A percentile compares a stretch with the other conserved stretches of the same genome.
These are phyloP conservation scores for Kodamaea neixiangensis DNA, from an alignment of 805 yeast species.

Conservation along the genomic window DNA sequence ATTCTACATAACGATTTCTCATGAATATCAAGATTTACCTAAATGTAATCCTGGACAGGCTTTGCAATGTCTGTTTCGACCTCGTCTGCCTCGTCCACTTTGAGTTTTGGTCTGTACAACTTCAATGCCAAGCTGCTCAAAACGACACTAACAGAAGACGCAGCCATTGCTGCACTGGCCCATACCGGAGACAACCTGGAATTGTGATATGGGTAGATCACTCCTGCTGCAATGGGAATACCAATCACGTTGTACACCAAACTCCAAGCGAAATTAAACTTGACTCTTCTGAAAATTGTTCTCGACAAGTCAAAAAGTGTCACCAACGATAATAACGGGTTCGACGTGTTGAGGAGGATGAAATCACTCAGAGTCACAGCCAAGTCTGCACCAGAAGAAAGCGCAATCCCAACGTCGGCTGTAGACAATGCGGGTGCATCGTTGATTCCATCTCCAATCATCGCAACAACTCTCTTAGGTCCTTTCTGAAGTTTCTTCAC, in stretches of 20 bases:
- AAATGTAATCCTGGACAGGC: background rate
- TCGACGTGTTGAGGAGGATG: constrained; percentile 56
- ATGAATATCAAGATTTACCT: background rate
- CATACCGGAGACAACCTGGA: constrained; percentile 62
- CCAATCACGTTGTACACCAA: constrained; percentile 57
- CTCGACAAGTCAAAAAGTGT: constrained; percentile 54
- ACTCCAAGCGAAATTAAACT: constrained; percentile 63
- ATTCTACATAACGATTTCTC: constrained; percentile 1
- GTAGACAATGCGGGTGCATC: constrained; percentile 79
- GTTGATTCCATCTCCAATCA: constrained; percentile 85
- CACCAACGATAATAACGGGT: constrained; percentile 53
- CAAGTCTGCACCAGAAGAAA: constrained; percentile 74
- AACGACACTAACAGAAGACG: constrained; percentile 58
- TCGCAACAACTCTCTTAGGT: constrained; percentile 45
- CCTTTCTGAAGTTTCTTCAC: constrained; percentile 53
- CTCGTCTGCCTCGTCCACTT: background rate
- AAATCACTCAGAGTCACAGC: constrained; percentile 77
- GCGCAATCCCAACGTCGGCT: constrained; percentile 77
- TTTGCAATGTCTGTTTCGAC: background rate
- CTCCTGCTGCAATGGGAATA: constrained; percentile 68
- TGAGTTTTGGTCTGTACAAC: constrained; percentile 44
- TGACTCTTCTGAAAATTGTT: constrained; percentile 53
- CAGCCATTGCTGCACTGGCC: constrained; percentile 71
- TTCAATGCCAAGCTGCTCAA: constrained; percentile 55
- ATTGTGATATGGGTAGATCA: constrained; percentile 55